Conservation (phyloP, 2,329 filamentous ascomycete genomes). For the Colletotrichum sp. region DNA sequence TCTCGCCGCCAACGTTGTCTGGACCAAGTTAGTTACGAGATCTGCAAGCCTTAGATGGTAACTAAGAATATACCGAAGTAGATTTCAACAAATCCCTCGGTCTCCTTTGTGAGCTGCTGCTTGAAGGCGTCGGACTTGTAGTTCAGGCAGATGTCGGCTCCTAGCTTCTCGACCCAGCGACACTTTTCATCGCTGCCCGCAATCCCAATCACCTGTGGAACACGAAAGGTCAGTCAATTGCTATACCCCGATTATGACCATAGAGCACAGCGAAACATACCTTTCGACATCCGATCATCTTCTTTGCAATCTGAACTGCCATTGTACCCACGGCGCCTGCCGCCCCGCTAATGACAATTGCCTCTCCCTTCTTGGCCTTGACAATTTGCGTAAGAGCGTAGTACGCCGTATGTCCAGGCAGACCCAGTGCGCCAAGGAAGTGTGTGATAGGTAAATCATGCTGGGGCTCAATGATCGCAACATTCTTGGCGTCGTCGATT, state of each 20-base stretch:
- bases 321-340: not conserved
- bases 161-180: not conserved
- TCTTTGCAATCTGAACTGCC: not conserved
- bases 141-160: not conserved
- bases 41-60: rapidly evolving
- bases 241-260: not conserved
- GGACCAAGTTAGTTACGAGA: not conserved
- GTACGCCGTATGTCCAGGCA: not conserved
- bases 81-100: not conserved
- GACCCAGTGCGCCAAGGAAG: not conserved
- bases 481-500: not conserved
- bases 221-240: not conserved
- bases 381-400: not conserved
- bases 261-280: not conserved
- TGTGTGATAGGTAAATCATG: not conserved
- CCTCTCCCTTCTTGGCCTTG: not conserved
- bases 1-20: not conserved
- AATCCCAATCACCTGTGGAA: not conserved
- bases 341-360: not conserved
- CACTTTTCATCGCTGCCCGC: not conserved
- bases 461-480: not conserved
- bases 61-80: not conserved
- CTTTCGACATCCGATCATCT: not conserved
- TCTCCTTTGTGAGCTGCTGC: not conserved
- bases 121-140: not conserved